Evolutionary conservation across 768 basidiomycete genomes (phyloP).

Genomic region (Mycena amicta): DNA sequence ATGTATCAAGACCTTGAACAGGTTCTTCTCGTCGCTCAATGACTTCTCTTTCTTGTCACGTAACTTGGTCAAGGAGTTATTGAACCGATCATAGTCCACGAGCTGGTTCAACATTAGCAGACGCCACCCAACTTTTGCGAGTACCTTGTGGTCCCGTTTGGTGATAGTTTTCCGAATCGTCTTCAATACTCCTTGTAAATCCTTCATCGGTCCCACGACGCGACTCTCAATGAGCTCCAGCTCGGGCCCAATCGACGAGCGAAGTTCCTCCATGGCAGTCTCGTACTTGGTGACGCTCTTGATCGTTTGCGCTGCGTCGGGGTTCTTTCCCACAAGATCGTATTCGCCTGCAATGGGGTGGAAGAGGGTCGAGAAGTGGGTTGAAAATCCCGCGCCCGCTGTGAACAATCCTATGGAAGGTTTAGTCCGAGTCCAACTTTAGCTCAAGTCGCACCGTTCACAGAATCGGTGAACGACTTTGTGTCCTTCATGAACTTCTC

Average conservation of each 20-base stretch:
- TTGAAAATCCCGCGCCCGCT: conserved; percentile 61
- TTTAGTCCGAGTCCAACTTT: conserved; percentile 16
- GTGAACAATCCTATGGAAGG: conserved; percentile 71
- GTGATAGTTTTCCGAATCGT: conserved; percentile 90
- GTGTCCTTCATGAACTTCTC: conserved; percentile 94
- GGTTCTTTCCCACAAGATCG: conserved; percentile 76
- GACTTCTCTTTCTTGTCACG: conserved; percentile 99
- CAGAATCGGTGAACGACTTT: conserved; percentile 82
- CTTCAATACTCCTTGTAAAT: conserved; percentile 86
- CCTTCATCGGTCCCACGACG: conserved; percentile 84
- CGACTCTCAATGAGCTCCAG: conserved; percentile 91
- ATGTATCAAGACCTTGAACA: conserved; percentile 78
- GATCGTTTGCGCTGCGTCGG: conserved; percentile 76
- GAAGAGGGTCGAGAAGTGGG: conserved; percentile 65
- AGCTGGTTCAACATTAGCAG: conserved; percentile 47
- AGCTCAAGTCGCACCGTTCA: conserved; percentile 56
- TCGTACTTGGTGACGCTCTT: conserved; percentile 75
- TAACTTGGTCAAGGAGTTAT: conserved; percentile 92
- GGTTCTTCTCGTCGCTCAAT: conserved; percentile 92
- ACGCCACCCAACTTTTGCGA: not conserved
- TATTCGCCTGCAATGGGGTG: conserved; percentile 75
- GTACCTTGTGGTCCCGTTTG: conserved; percentile 94
- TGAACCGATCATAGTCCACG: conserved; percentile 93
- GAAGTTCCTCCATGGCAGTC: conserved; percentile 79
- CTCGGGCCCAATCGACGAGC: conserved; percentile 79